Evolutionary conservation across 2,329 filamentous ascomycete genomes (phyloP), one percentile per base, ranked within the genome.

Genomic region (Monilinia aucupariae): DNA sequence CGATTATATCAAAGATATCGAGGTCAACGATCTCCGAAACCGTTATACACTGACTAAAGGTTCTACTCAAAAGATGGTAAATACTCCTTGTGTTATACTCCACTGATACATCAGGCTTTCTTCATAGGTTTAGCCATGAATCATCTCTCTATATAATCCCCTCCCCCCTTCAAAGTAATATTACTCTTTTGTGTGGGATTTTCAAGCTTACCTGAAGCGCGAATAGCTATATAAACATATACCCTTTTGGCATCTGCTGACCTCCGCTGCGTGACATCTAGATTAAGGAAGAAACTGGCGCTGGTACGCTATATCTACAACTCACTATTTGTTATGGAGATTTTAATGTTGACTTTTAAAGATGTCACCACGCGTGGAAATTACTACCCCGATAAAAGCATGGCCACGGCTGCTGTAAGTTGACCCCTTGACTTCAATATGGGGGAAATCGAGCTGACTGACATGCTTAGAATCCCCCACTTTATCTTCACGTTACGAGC

Each of bases 271-370:
- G 85, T 94, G 87, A 86, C 79, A 89, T 90, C 73, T 92, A 99
- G 94, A 99, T 99, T 74, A 96, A 96, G 88, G 93, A 97, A 82
- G 91, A 97, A 74, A 97, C 93, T 87, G 94, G 94, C 84, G 93
- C 94, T 84, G 94, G 94, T 99, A 99, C 87, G 92, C 85, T 81
- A 79, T 76, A 80, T 79, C 78, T 79, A 77, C 77, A 75, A 72
- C 67, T 72, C 73, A 72, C 67, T 53, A 67, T 73, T 74, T 71
- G 61, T 66, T 53, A 68, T 70, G 70, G 67, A 73, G 67, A 73
- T 76, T 77, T 77, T 79, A 49, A 84, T 77, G 75, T 85, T 85
- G 80, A 85, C 80, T 73, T 76, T 75, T 78, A 78, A 92, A 97
- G 94, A 99, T 92, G 91, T 99, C 82, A 99, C 94, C 55, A 97